These are phyloP conservation scores for Scheffersomyces illinoinensis DNA, from an alignment of 1,139 yeast genomes.

Conservation along the genomic window DNA sequence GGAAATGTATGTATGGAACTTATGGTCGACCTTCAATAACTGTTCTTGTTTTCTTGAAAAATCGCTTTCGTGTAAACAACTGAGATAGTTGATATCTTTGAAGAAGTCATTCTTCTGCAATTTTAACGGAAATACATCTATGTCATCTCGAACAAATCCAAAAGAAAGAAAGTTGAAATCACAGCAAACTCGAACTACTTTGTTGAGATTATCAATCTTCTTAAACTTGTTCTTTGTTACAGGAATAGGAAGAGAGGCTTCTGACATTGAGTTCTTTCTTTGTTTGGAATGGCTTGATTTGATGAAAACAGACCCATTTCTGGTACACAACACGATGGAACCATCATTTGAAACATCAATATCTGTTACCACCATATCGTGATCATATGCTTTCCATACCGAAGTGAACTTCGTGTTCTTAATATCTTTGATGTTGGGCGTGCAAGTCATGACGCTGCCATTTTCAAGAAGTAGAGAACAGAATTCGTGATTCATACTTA, in stretches of 20 bases:
- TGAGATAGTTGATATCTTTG: constrained; percentile 50
- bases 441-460: constrained; percentile 52
- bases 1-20: constrained; percentile 23
- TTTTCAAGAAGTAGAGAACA: constrained; percentile 49
- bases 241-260: constrained; percentile 25
- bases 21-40: constrained; percentile 23
- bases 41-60: constrained; percentile 33
- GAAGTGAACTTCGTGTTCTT: constrained; percentile 37
- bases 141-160: constrained; percentile 67
- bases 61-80: constrained; percentile 36
- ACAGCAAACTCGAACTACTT: constrained; percentile 59
- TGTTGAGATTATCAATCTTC: constrained; percentile 53
- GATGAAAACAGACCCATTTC: constrained; percentile 63
- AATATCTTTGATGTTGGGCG: constrained; percentile 23
- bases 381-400: constrained; percentile 57
- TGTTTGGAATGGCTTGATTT: constrained; percentile 24
- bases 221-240: constrained; percentile 49
- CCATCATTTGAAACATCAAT: constrained; percentile 73
- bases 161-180: constrained; percentile 70
- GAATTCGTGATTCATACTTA: constrained; percentile 34
- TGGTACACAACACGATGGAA: constrained; percentile 64
- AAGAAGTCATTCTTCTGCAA: constrained; percentile 44
- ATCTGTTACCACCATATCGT: constrained; percentile 54
- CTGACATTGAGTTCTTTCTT: constrained; percentile 37
- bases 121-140: constrained; percentile 53